Base-by-base conservation (phyloP, 768 basidiomycete species). In the Vararia minispora region DNA sequence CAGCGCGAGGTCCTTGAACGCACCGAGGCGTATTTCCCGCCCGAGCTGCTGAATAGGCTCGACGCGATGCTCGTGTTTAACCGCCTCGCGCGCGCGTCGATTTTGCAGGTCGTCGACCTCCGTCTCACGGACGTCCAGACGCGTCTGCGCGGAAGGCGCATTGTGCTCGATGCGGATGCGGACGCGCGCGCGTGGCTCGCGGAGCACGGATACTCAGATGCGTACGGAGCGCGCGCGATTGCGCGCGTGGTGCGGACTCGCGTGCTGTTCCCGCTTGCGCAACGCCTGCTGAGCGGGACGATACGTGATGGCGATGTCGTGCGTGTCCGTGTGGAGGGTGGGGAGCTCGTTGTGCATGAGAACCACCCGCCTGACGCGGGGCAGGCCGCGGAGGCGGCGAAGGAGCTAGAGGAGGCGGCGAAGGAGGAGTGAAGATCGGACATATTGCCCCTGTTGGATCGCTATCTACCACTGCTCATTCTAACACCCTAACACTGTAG, bases 31-130 rank as follows among this genome's bases (percentile, higher is more conserved):
- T 79, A 79, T 60, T 92, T 92, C 69, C 80, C 88, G 8, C 90
- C 90, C 0, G 90, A 95, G 57, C 69, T 94, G 3, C 69, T 92
- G 39, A 92, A 92, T 54, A 79, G 90, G 6, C 71, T 94, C 25
- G 89, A 94, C 52, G 75, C 83, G 1, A 83, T 85, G 60, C 64
- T 84, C 12, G 79, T 94, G 7, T 94, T 95, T 66, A 92, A 92
- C 66, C 91, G 89, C 53, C 75, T 95, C 13, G 78, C 83, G 2
- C 69, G 67, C 18, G 54, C 61, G 17, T 79, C 82, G 3, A 83
- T 92, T 37, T 60, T 85, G n/a, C 63, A 80, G 33, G 80, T 95
- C 17, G 87, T 92, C 14, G 64, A 65, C 3, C 65, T 94, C 6
- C 76, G 89, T 7, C 65, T 94, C 13, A 61, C 65, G 10, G 90